phyloP scores from a whole-genome alignment of 805 yeast genomes.

The Kluyveromyces wickerhamii region DNA sequence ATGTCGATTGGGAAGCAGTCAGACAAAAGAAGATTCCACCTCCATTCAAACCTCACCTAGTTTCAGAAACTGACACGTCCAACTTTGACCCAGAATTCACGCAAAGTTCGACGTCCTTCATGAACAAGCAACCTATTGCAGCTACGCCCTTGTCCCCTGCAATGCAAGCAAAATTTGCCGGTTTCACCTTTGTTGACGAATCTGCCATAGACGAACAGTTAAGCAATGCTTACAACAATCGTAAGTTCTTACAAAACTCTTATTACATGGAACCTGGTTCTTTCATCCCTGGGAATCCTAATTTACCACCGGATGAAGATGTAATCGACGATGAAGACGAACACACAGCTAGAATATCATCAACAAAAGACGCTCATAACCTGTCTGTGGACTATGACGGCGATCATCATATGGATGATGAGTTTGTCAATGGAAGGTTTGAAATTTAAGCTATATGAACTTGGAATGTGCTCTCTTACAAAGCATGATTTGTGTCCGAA shows the following conservation, averaged over 20 bases:
- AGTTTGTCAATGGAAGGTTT: conserved; percentile 83
- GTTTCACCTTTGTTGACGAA: conserved; percentile 94
- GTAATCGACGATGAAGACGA: conserved; percentile 65
- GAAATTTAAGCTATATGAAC: too few species aligned
- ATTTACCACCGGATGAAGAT: conserved; percentile 75
- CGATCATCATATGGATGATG: conserved; percentile 64
- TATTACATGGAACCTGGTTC: conserved; percentile 53
- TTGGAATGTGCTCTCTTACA: background rate
- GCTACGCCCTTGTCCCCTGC: conserved; percentile 79
- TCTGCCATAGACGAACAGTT: conserved; percentile 86
- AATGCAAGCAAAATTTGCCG: conserved; percentile 92
- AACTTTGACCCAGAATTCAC: conserved; percentile 98
- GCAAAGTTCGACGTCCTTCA: conserved; percentile 75
- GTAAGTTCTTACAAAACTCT: conserved; percentile 32
- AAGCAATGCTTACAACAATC: conserved; percentile 28
- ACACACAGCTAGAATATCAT: conserved; percentile 8
- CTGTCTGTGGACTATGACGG: conserved; percentile 32
- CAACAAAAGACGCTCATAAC: background rate
- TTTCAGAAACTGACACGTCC: conserved; percentile 88
- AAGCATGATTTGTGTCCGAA: too few species aligned
- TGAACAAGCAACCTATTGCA: conserved; percentile 53
- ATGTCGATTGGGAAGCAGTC: conserved; percentile 82
- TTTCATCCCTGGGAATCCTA: conserved; percentile 71
- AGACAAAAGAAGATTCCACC: conserved; percentile 82
- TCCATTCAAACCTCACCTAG: conserved; percentile 90